These are phyloP conservation scores for Fusarium newnesense DNA, from an alignment of 2,329 filamentous ascomycete species.

Conservation along the genomic window DNA sequence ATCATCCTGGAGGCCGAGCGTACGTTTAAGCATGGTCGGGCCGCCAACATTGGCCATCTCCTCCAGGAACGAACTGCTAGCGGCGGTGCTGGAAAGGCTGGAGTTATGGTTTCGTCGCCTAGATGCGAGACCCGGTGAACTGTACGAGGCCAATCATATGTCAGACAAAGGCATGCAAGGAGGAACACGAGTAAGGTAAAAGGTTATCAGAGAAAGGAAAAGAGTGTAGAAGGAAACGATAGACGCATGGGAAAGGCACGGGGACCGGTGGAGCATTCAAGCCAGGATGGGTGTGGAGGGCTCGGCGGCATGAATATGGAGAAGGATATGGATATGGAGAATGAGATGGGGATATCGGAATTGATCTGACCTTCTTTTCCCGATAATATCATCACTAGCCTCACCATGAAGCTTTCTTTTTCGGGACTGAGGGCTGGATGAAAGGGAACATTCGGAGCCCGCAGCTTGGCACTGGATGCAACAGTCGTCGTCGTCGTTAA, in stretches of 20 bases:
- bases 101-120: conserved; percentile 64
- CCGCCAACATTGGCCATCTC: conserved; percentile 78
- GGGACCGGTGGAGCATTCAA: conserved; percentile 28
- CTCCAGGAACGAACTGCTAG: conserved; percentile 72
- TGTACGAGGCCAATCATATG: conserved; percentile 60
- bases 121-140: conserved; percentile 65
- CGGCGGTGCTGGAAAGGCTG: conserved; percentile 70
- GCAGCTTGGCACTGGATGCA: conserved; percentile 83
- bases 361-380: conserved; percentile 74
- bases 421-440: conserved; percentile 78
- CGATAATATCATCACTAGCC: conserved; percentile 66
- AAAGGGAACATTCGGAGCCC: conserved; percentile 82
- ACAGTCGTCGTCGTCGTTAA: conserved; percentile 76
- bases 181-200: conserved; percentile 33
- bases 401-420: conserved; percentile 82
- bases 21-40: conserved; percentile 72
- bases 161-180: conserved; percentile 52
- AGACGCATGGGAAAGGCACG: conserved; percentile 35
- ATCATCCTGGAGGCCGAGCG: conserved; percentile 79
- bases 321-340: conserved; percentile 23
- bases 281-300: conserved; percentile 33
- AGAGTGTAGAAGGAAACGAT: conserved; percentile 32
- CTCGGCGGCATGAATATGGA: conserved; percentile 21
- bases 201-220: conserved; percentile 32
- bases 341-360: conserved; percentile 21